Base-by-base conservation (phyloP, 352 stramenopile species). In the Globisporangium mamillatum region DNA sequence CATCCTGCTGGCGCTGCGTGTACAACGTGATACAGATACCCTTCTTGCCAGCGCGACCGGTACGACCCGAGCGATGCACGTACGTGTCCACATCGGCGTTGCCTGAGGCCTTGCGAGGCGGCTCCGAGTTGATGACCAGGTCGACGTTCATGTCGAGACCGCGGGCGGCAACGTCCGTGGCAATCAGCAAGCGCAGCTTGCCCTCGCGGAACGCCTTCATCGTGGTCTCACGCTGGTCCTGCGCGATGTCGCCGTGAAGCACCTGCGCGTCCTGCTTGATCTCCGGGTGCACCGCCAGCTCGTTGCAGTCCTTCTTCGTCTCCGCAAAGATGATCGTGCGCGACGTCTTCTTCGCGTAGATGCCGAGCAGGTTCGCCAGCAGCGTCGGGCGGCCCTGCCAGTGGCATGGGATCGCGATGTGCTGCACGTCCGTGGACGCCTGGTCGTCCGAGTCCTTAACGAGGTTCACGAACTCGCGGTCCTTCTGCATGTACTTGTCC, bases 71-170 rank as follows among this genome's bases (percentile, higher is more conserved):
- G 55, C 98, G 89, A 77, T 99, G 98, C 48, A 99, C 95, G 81
- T 99, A 99, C 5, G 97, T 98, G 73, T 99, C 97, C 4, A 96
- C 90, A 75, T 99, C 96, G 1, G 89, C 86, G 64, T 89, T 88
- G 34, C 92, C 91, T 22, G 82, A 88, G 59, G 78, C 77, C 82
- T 90, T 94, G 64, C 78, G 86, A 64, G 77, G 84, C 4, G 97
- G 85, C 77, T 99, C 95, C 72, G 90, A 98, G 73, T 99, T 98
- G 71, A 99, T 96, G 20, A 99, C 96, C 22, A 99, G 86, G 67
- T 98, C 94, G 12, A 98, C 89, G 68, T 98, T 96, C 80, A 99
- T 99, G 79, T 99, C 97, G 64, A 99, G 93, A 71, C 97, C 97
- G 72, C 97, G 88, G 18, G 97, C 96, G 29, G 97, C 96, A 44